Conservation (phyloP, 108 stramenopile species). For the Cylindrotheca fusiformis region DNA sequence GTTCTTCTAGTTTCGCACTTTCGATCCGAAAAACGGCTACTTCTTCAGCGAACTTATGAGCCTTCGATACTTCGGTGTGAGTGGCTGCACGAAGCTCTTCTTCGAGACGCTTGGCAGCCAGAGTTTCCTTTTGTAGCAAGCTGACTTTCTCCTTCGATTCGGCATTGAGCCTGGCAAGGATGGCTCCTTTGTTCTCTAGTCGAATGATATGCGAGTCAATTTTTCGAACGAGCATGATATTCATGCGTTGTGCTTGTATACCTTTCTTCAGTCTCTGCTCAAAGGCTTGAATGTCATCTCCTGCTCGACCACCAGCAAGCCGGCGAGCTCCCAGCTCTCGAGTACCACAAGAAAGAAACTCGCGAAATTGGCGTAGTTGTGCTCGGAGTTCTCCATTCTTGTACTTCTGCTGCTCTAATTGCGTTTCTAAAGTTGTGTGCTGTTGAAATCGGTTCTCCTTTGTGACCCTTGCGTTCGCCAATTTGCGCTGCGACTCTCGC, state of each 20-base stretch:
- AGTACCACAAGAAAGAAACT: conserved; percentile 48
- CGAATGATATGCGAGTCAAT: conserved; percentile 42
- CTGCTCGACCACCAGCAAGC: conserved; percentile 31
- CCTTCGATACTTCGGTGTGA: conserved; percentile 31
- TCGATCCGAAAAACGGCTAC: conserved; percentile 35
- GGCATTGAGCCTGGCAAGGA: conserved; percentile 32
- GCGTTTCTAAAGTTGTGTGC: conserved; percentile 43
- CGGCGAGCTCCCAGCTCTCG: conserved; percentile 48
- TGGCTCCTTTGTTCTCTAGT: conserved; percentile 34
- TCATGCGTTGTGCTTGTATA: conserved; percentile 39
- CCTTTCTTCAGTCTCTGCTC: conserved; percentile 55
- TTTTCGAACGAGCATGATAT: conserved; percentile 37
- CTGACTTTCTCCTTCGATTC: conserved; percentile 31
- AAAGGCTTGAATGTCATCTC: conserved; percentile 50
- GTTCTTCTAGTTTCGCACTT: conserved; percentile 35
- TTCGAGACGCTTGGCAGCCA: conserved; percentile 38
- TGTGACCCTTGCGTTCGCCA: conserved; percentile 45
- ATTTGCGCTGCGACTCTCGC: conserved; percentile 69
- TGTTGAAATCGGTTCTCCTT: conserved; percentile 61
- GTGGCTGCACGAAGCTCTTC: conserved; percentile 40
- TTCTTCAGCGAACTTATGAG: conserved; percentile 33
- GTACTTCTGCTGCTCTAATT: conserved; percentile 67
- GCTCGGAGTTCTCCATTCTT: conserved; percentile 66
- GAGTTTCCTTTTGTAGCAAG: conserved; percentile 20
- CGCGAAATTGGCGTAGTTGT: conserved; percentile 46